Evolutionary conservation across 2,329 filamentous ascomycete genomes (phyloP).

Genomic region (Rutstroemia sp.): DNA sequence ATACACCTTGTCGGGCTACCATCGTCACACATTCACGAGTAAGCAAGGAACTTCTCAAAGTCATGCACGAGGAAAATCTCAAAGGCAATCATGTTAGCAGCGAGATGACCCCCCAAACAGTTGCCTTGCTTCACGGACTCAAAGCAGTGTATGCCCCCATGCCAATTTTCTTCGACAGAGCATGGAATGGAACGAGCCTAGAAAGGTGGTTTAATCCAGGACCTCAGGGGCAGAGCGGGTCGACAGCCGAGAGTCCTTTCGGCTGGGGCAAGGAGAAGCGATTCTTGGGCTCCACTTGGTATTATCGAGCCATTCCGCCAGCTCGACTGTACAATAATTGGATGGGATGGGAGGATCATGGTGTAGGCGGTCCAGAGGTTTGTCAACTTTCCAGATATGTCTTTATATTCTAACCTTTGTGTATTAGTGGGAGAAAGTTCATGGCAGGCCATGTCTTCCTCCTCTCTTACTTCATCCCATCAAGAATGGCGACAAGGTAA

Average conservation of each 20-base stretch:
- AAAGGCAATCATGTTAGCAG: constrained; percentile 69
- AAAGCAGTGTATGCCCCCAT: constrained; percentile 75
- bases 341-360: constrained; percentile 51
- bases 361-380: constrained; percentile 40
- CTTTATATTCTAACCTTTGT: no score
- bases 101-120: constrained; percentile 71
- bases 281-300: constrained; percentile 54
- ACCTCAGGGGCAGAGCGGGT: constrained; percentile 45
- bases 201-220: constrained; percentile 55
- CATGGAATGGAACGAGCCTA: constrained; percentile 52
- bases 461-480: constrained; percentile 53
- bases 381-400: not conserved
- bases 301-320: constrained; percentile 50
- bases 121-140: constrained; percentile 67
- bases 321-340: constrained; percentile 56
- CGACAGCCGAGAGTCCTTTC: constrained; percentile 44
- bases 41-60: constrained; percentile 62
- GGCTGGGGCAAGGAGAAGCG: constrained; percentile 52
- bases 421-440: constrained; percentile 43
- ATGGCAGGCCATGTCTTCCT: constrained; percentile 52
- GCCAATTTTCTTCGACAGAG: constrained; percentile 71
- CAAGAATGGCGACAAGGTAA: constrained; percentile 44
- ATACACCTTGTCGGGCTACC: constrained; percentile 51
- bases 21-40: constrained; percentile 71
- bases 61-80: constrained; percentile 72